Base-by-base conservation (phyloP, 2,329 filamentous ascomycete genomes). In the Exophiala sp. region DNA sequence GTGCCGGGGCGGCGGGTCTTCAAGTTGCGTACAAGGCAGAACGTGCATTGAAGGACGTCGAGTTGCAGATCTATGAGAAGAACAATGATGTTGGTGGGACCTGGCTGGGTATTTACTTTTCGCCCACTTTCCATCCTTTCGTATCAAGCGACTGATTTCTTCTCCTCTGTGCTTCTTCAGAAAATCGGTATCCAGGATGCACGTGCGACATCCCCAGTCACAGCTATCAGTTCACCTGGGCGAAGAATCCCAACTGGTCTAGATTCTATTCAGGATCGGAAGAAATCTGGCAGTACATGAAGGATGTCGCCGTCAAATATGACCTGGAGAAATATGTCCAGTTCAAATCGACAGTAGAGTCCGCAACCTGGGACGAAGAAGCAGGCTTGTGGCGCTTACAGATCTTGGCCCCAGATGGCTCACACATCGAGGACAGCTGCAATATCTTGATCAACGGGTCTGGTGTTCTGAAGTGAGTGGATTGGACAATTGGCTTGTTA, bases 221-320 rank as follows among this genome's bases (percentile, higher is more conserved):
- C 84, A 84, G 61, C 78, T 58, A 58, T 50, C 75, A 79, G 52
- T 79, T 77, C 56, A 73, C 71, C 5, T 81, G 77, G 68, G 76
- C 76, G 54, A 55, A 55, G 39, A 60, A 60, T 48, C 78, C 76
- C 65, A 52, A 65, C 8, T 65, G 62, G 55, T 61, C 54, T 5
- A 42, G 51, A 8, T 64, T 55, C 50, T 68, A 66, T 42, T 64
- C 63, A 9, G 48, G 55, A 11, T 56, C 62, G 7, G 48, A 61
- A 21, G 65, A 69, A 50, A 66, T 68, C 18, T 52, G 62, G 39
- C 38, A 63, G 41, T 68, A 68, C 54, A 62, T 67, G 49, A 61
- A 64, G 34, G 46, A 53, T 3, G 46, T 68, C n/a, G 65, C 60
- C 6, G 38, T 55, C 5, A 61, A 65, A 20, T 62, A 66, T 42